These are phyloP conservation scores for Colletotrichum destructivum DNA, from an alignment of 2,329 filamentous ascomycete species.

Conservation along the genomic window DNA sequence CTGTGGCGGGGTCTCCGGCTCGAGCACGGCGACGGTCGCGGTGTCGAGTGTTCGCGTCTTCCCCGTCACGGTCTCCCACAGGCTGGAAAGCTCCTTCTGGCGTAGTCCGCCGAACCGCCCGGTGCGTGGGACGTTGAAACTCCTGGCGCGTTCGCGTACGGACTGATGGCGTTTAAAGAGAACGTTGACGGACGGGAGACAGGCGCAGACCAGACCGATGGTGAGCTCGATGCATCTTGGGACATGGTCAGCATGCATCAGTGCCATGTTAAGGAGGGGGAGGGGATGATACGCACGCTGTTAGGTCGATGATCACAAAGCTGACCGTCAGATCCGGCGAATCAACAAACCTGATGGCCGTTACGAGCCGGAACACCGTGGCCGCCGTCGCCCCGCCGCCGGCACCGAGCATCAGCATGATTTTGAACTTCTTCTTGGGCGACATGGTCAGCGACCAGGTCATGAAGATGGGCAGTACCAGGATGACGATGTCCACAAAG, in stretches of 20 bases:
- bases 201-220: slow-evolving; percentile 49
- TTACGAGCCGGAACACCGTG: slow-evolving; percentile 46
- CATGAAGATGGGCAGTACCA: slow-evolving; percentile 52
- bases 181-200: slow-evolving; percentile 46
- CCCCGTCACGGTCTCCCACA: background rate
- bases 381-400: slow-evolving; percentile 48
- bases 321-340: slow-evolving; percentile 44
- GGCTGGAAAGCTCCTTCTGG: background rate
- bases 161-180: slow-evolving; percentile 18
- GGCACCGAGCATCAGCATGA: slow-evolving; percentile 48
- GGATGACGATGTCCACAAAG: slow-evolving; percentile 51
- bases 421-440: slow-evolving; percentile 49
- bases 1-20: background rate
- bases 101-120: background rate
- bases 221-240: slow-evolving; percentile 44
- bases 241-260: background rate
- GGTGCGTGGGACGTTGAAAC: background rate
- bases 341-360: slow-evolving; percentile 42
- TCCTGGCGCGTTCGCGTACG: background rate
- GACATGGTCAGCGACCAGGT: slow-evolving; percentile 48
- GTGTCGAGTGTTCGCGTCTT: background rate
- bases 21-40: background rate
- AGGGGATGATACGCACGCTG: slow-evolving; percentile 14
- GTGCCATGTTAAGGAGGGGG: slow-evolving; percentile 3
- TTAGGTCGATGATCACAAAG: slow-evolving; percentile 41